Evolutionary conservation across 371 early-diverging fungal species (phyloP), one percentile per base, ranked within the genome.

Genomic region (Entomophthora muscae): DNA sequence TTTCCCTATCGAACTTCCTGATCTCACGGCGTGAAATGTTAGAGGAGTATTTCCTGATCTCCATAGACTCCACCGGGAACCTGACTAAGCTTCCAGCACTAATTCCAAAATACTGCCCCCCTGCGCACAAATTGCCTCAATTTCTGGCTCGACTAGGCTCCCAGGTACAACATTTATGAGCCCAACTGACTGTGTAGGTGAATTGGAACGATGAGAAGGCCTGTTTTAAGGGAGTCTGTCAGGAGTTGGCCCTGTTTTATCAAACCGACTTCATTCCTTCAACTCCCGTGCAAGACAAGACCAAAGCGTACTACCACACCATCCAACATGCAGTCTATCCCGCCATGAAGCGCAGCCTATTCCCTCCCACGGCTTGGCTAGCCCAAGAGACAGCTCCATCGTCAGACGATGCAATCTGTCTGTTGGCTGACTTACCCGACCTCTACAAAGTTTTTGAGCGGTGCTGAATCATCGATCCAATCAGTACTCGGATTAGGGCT

Each of bases 361-460:
- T 66, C 76, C 61, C 84, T 89, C 1, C 83, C 89, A 7, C 26
- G 10, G 17, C 17, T 7, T 10, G 27, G 21, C 12, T 21, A 53
- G 27, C 7, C 5, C 10, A 21, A 22, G 1, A 33, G 13, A n/a
- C 30, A 33, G 60, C 1, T n/a, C n/a, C 22, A 32, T 68, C 72
- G 27, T 57, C 65, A 30, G 65, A 89, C 58, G 76, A 76, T 7
- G 75, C 76, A 54, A 70, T 91, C 0, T 72, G 84, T 5, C 85
- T 83, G 64, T 66, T 96, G 22, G 90, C 89, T 0, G 81, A 87
- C 67, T 73, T 91, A 62, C 81, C 86, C n/a, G 92, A 93, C 65
- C 73, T 95, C 29, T 95, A 95, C 75, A 85, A 82, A 52, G 85
- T 94, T 24, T 95, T 95, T 79, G 93, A 95, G 70, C 70, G 95